These are phyloP conservation scores for Ustilago bromivora DNA, from an alignment of 1,284 basidiomycete species.

Conservation along the genomic window DNA sequence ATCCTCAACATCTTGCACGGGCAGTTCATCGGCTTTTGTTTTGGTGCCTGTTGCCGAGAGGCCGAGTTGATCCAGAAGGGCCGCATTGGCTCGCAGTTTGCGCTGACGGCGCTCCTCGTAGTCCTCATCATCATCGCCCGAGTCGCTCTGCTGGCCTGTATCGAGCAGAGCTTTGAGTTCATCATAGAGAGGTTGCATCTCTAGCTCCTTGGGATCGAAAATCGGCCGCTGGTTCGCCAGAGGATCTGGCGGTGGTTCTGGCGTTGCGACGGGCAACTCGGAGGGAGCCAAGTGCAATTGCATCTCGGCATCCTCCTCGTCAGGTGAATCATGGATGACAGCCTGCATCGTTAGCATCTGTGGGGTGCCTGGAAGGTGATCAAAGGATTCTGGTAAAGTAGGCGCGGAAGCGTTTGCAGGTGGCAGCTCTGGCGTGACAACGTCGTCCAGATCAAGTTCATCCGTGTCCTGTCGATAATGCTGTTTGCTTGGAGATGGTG, in stretches of 20 bases:
- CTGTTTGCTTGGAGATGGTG: background rate
- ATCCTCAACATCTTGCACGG: background rate
- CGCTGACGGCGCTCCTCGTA: conserved; percentile 46
- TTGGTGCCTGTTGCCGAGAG: conserved; percentile 17
- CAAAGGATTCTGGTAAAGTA: conserved; percentile 5
- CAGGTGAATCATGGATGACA: conserved; percentile 1
- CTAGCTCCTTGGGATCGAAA: conserved; percentile 30
- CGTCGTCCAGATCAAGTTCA: conserved; percentile 18
- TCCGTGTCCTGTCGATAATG: background rate
- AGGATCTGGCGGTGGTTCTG: conserved; percentile 29
- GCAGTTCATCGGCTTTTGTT: background rate
- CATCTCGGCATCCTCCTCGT: background rate
- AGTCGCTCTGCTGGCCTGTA: conserved; percentile 25
- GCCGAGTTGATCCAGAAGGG: conserved; percentile 41
- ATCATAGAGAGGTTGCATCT: conserved; percentile 35
- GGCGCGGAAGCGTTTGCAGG: conserved; percentile 23
- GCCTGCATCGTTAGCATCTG: background rate
- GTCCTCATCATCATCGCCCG: conserved; percentile 36
- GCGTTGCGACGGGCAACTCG: conserved; percentile 4
- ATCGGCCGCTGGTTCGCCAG: conserved; percentile 28
- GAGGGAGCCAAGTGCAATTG: background rate
- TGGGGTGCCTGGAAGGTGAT: background rate
- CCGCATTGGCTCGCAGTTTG: conserved; percentile 40
- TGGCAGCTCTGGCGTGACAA: conserved; percentile 31
- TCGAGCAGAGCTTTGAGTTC: conserved; percentile 32